Base-by-base conservation (phyloP, 805 yeast genomes). In the Vanderwaltozyma yarrowii region DNA sequence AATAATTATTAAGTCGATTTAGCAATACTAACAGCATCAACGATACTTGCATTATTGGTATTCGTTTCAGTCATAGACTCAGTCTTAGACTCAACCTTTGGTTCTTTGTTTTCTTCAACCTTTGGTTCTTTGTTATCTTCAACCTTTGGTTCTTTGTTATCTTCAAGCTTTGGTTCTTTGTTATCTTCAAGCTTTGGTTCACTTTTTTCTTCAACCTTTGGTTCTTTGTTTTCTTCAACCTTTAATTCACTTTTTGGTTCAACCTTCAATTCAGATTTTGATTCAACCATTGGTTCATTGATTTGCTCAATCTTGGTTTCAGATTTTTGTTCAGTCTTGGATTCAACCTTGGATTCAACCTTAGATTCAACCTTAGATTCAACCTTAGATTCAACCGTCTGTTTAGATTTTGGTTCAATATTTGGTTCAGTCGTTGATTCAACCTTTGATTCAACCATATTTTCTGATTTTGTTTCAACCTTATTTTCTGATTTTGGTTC, bases 311-410 rank as follows among this genome's bases (percentile, higher is more conserved):
- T 10, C 10, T 34, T 32, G 14, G 14, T 24, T 10, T 17, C 19
- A n/a, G 23, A 6, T 34, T 19, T 32, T 28, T 34, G n/a, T 24
- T 32, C 35, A 14, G n/a, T 20, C 32, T 34, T 27, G 25, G 14
- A 16, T 19, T 33, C 29, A 24, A 33, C 16, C 15, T 33, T 17
- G 19, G 3, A 16, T 23, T 21, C 23, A 21, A 21, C 23, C 23
- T 21, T 21, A 7, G 14, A 11, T 20, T 23, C 29, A 15, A 14
- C 18, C 8, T n/a, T 39, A 15, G 21, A 30, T 21, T 17, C 25
- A 21, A 21, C 23, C 23, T 21, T n/a, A n/a, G n/a, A n/a, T 21
- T 32, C 20, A 13, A 32, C 30, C 31, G 32, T 28, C 16, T 14
- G 16, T 23, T 31, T 17, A 19, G 7, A n/a, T 19, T 2, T 12